Conservation (phyloP, 176 grass and related monocot genomes). For the Melocanna baccifera region DNA sequence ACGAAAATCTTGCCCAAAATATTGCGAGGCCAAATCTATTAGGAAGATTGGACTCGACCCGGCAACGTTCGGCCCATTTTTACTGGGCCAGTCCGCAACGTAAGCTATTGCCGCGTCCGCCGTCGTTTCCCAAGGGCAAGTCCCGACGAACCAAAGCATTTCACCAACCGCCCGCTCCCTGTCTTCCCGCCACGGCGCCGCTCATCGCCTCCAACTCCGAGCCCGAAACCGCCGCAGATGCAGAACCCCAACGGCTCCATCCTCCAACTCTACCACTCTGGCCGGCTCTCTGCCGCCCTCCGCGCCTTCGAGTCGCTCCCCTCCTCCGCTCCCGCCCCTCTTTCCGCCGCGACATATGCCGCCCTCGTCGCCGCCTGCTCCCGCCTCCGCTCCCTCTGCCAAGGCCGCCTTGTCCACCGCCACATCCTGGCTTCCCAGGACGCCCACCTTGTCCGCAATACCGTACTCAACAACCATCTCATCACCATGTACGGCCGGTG, state of each 20-base stretch:
- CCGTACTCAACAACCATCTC: slow-evolving; percentile 46
- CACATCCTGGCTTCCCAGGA: slow-evolving; percentile 32
- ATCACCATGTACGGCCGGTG: slow-evolving; percentile 55
- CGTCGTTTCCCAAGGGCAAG: background rate
- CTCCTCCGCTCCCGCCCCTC: background rate
- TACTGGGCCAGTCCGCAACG: background rate
- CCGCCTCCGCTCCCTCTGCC: slow-evolving; percentile 46
- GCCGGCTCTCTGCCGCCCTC: slow-evolving; percentile 35
- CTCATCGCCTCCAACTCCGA: background rate
- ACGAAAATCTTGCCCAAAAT: background rate
- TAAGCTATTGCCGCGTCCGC: background rate
- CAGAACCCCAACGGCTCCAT: slow-evolving; percentile 40
- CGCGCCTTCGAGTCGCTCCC: slow-evolving; percentile 36
- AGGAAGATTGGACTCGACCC: background rate
- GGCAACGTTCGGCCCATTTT: background rate
- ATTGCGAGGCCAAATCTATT: background rate
- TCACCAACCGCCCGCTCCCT: background rate
- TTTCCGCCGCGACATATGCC: slow-evolving; percentile 38
- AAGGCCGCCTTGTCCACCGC: slow-evolving; percentile 37
- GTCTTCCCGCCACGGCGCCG: background rate
- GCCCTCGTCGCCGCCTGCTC: slow-evolving; percentile 47
- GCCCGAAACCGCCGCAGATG: slow-evolving; percentile 20
- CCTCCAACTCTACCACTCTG: slow-evolving; percentile 47
- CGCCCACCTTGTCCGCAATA: background rate
- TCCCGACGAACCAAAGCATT: background rate